Evolutionary conservation across 257 asterid genomes (phyloP), one percentile per base, ranked within the genome.

Genomic region (Phtheirospermum japonicum): DNA sequence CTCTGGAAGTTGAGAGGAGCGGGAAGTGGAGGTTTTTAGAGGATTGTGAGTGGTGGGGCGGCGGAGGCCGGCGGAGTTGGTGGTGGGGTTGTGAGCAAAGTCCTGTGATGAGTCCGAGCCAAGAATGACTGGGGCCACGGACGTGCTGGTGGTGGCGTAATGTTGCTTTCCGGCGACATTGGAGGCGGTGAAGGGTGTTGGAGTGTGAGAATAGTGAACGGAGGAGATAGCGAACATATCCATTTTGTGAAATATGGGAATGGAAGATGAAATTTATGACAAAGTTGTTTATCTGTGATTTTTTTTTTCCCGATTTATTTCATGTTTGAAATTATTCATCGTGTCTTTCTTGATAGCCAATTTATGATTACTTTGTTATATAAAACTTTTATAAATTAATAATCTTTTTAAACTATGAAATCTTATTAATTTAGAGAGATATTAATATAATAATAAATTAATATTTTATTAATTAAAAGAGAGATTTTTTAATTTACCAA

Each of bases 21-120:
- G 48, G 6, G 85, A 56, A 11, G 71, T 46, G 68, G 90, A 45
- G 78, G 58, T 64, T 45, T 71, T 68, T n/a, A 53, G 73, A 56
- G 84, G 82, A 50, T 82, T 82, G 18, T 65, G 68, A 57, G 87
- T 65, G 58, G 61, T 58, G 73, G 98, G 95, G 55, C 95, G 96
- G 79, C 89, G 93, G 74, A 82, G 59, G 76, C 61, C 64, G 65
- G 74, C 55, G 79, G 84, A 64, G 70, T 53, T 53, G 70, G 69
- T 31, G 77, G 64, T 30, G 52, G 77, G 67, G 19, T 63, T 59
- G 58, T 40, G 66, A 17, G 69, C 19, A 17, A 57, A 65, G 23
- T 77, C 75, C 53, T 68, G 81, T 5, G 85, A 74, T 11, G 75
- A 68, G 66, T 37, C 75, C 13, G 84, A 76, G 45, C 73, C 69